phyloP scores from a whole-genome alignment of 495 filamentous ascomycete species.

The Apodospora peruviana region DNA sequence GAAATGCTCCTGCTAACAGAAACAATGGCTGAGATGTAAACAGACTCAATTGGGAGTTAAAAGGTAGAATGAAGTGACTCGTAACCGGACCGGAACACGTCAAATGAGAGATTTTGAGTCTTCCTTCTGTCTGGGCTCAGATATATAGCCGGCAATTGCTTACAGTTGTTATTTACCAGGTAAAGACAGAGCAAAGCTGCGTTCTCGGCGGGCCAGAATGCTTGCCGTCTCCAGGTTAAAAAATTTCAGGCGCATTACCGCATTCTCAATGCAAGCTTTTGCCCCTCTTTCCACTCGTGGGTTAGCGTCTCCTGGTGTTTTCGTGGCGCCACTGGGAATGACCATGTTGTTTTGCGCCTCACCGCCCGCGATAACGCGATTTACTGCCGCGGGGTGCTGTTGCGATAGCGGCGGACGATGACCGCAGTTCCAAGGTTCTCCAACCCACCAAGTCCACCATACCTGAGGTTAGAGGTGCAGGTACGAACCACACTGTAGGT shows the following conservation, averaged over 20 bases:
- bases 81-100: background rate
- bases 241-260: slow-evolving; percentile 10
- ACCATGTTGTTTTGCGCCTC: slow-evolving; percentile 16
- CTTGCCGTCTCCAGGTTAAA: slow-evolving; percentile 6
- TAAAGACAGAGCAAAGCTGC: background rate
- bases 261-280: background rate
- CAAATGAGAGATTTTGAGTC: slow-evolving; percentile 17
- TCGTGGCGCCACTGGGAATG: background rate
- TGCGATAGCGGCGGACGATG: slow-evolving; percentile 21
- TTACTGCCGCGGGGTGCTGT: slow-evolving; percentile 26
- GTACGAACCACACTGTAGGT: no score
- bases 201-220: slow-evolving; percentile 3
- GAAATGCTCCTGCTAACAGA: background rate
- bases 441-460: no score
- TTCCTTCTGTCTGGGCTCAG: background rate
- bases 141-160: slow-evolving; percentile 8
- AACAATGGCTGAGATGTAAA: background rate
- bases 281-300: slow-evolving; percentile 23
- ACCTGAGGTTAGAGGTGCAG: no score
- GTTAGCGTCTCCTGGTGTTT: slow-evolving; percentile 11
- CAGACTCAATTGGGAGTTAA: no score
- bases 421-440: background rate
- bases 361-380: slow-evolving; percentile 22
- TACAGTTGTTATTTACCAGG: background rate
- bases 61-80: no score